Conservation (phyloP, 1,139 yeast species). For the Keqinozyma sinolaborantium region DNA sequence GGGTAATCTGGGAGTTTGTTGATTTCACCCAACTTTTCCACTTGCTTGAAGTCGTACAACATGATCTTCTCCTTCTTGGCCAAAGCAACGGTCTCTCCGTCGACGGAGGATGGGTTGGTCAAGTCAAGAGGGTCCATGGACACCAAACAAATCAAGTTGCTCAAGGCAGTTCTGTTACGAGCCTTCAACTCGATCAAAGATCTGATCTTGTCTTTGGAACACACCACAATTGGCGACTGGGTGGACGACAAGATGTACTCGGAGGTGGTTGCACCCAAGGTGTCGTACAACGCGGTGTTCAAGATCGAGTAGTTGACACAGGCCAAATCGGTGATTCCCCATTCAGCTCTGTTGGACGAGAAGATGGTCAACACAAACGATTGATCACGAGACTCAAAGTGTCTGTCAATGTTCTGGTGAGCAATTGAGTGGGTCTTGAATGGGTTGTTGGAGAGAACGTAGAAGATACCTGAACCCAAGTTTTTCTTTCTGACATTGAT, state of each 20-base stretch:
- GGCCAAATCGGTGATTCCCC: slow-evolving; percentile 37
- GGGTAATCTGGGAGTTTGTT: slow-evolving; percentile 43
- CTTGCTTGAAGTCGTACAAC: slow-evolving; percentile 48
- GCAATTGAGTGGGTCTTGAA: slow-evolving; percentile 25
- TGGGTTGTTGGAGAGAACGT: slow-evolving; percentile 45
- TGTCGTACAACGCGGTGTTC: slow-evolving; percentile 40
- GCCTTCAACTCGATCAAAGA: slow-evolving; percentile 24
- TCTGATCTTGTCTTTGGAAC: slow-evolving; percentile 31
- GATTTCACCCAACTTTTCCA: slow-evolving; percentile 51
- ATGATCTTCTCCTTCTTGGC: slow-evolving; percentile 23
- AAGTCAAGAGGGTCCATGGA: slow-evolving; percentile 40
- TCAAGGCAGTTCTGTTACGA: slow-evolving; percentile 17
- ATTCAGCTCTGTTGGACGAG: slow-evolving; percentile 35
- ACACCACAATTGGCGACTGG: slow-evolving; percentile 31
- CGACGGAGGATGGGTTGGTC: slow-evolving; percentile 10
- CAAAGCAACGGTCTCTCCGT: slow-evolving; percentile 10
- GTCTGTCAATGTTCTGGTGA: slow-evolving; percentile 22
- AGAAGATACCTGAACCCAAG: slow-evolving; percentile 65
- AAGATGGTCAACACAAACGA: slow-evolving; percentile 33
- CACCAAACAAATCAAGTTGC: slow-evolving; percentile 29
- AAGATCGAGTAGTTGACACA: slow-evolving; percentile 32
- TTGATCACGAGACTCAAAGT: slow-evolving; percentile 20
- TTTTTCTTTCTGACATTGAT: slow-evolving; percentile 40
- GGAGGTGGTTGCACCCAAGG: slow-evolving; percentile 35
- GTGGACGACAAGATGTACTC: slow-evolving; percentile 32